A percentile compares a stretch with the other conserved stretches of the same genome.
These are phyloP conservation scores for Xanthoparmelia taractica DNA, from an alignment of 495 filamentous ascomycete genomes.

Conservation along the genomic window DNA sequence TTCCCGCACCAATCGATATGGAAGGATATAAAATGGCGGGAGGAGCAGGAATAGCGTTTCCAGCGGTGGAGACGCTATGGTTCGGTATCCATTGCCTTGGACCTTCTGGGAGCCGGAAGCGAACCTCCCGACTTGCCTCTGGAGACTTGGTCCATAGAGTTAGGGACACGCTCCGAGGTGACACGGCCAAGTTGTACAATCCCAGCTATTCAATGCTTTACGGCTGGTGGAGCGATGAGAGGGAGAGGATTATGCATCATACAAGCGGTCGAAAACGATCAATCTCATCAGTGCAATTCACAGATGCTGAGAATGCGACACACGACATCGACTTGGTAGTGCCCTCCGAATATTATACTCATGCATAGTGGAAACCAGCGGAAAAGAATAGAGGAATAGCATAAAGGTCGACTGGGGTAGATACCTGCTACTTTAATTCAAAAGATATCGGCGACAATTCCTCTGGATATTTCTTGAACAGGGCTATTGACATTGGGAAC, in stretches of 20 bases:
- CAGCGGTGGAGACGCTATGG: no score
- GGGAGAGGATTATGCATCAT: neutral
- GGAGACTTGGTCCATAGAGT: no score
- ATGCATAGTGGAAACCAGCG: neutral
- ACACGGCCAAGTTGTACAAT: neutral
- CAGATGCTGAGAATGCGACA: neutral
- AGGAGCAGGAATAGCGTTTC: no score
- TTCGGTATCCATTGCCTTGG: no score
- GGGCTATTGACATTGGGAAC: no score
- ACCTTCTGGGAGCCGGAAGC: no score
- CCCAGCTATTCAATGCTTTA: neutral
- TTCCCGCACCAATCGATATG: no score
- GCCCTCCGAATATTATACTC: neutral
- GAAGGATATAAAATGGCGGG: no score
- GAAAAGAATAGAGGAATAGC: neutral
- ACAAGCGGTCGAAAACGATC: neutral
- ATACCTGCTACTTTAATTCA: no score
- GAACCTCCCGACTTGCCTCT: no score
- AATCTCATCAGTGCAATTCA: neutral
- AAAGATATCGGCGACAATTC: no score
- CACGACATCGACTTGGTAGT: neutral
- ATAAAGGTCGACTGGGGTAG: neutral
- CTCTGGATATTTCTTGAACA: no score
- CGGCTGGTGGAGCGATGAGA: neutral
- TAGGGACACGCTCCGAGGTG: neutral